A percentile compares a stretch with the other conserved stretches of the same genome.
Evolutionary conservation across 2,329 filamentous ascomycete species (phyloP).

Genomic region (Nothophaeocryptopus gaeumannii): DNA sequence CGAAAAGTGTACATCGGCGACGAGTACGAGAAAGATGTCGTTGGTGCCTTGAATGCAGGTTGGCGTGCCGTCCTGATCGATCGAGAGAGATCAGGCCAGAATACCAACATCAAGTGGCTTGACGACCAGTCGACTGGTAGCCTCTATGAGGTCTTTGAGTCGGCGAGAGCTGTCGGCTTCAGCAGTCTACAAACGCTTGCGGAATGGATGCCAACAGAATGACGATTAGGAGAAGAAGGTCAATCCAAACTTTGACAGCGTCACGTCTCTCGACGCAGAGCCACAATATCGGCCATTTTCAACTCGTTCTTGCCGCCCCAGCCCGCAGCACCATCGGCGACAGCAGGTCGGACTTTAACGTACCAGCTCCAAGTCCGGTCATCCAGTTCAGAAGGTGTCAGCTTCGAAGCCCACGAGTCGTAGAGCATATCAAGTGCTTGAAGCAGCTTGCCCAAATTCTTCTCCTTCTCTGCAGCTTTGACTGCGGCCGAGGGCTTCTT

Average conservation of each 20-base stretch:
- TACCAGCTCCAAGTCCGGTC: slow-evolving; percentile 80
- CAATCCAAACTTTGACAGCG: neutral
- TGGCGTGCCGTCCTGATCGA: slow-evolving; percentile 49
- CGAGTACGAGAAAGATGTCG: slow-evolving; percentile 51
- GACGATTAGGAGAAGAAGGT: neutral
- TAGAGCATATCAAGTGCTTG: slow-evolving; percentile 70
- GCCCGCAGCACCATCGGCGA: slow-evolving; percentile 69
- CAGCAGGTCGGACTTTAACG: slow-evolving; percentile 69
- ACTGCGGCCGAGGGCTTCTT: slow-evolving; percentile 56
- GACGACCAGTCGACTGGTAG: slow-evolving; percentile 17
- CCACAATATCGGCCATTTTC: slow-evolving; percentile 64
- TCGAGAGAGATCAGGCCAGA: slow-evolving; percentile 27
- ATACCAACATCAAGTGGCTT: slow-evolving; percentile 22
- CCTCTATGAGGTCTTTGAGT: slow-evolving; percentile 20
- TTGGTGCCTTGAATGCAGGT: slow-evolving; percentile 47
- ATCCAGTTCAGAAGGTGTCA: slow-evolving; percentile 67
- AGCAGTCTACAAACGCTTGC: slow-evolving; percentile 25
- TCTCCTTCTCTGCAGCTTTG: slow-evolving; percentile 60
- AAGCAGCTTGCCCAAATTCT: slow-evolving; percentile 67
- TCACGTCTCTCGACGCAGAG: slow-evolving; percentile 46
- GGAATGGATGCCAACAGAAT: slow-evolving; percentile 23
- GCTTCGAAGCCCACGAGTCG: slow-evolving; percentile 67
- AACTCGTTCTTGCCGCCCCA: slow-evolving; percentile 80
- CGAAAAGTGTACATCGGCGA: slow-evolving; percentile 55
- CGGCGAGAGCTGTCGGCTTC: slow-evolving; percentile 23